Evolutionary conservation across 805 yeast genomes (phyloP), one percentile per base, ranked within the genome.

Genomic region (Jamesozyma rosinii): DNA sequence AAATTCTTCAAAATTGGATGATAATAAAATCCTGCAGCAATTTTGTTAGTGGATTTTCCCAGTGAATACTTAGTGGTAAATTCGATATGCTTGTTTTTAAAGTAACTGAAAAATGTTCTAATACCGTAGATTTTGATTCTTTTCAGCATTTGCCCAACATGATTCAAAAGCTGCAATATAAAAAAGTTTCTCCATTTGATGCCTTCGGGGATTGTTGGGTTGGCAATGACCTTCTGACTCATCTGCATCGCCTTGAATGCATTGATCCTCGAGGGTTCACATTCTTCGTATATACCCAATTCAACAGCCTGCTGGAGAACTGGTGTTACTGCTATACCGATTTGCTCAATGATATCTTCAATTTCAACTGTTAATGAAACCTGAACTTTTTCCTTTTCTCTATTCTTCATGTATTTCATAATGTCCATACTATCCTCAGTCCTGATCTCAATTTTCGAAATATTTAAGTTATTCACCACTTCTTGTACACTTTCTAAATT

Each of bases 401-500:
- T 82, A 14, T 67, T 61, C 53, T 84, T 88, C 72, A 90, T 81
- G 54, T 89, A 87, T 55, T 74, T 79, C n/a, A 69, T 66, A 9
- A 87, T 81, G 59, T 94, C 97, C 15, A 77, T 69, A 50, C 92
- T 81, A 31, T 75, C 75, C 56, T 92, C 97, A 0, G 96, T 83
- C 46, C 97, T 69, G 18, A 89, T 77, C 58, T 90, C 97, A 35
- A 88, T 79, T 43, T 72, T 72, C 0, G 96, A 81, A 1, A 92
- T 83, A 22, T 64, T 63, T 46, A 92, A 65, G 52, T 85, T 86
- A 44, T 76, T 73, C 1, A 92, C 79, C 22, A 92, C 82, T 38
- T 77, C 81, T 60, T 94, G 97, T 0, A 94, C 94, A 2, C 90
- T 85, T 45, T 84, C 95, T 1, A 86, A 74, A 46, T 82, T 82